Base-by-base conservation (phyloP, 306 rosid species). In the Trifolium repens region DNA sequence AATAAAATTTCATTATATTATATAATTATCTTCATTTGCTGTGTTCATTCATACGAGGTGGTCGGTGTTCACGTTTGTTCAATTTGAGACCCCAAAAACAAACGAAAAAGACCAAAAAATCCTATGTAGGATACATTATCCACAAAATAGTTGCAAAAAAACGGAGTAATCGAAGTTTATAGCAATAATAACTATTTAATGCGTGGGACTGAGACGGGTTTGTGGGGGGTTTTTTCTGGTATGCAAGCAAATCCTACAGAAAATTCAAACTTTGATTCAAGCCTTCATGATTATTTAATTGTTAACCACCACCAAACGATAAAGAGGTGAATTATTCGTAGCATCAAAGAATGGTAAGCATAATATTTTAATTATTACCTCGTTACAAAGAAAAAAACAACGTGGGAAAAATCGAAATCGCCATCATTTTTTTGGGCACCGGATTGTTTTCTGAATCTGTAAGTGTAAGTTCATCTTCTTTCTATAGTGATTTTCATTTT, bases 391-490 rank as follows among this genome's bases (percentile, higher is more conserved):
- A 7, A 5, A 35, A 5, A 35, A 35, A 35, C 9, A 35, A 35
- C 42, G 9, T 7, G 42, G 14, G 46, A 35, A 71, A 75, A 9
- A 2, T 55, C 59, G 30, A 72, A 79, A 64, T 61, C 73, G 19
- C 43, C 50, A 43, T 74, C 75, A 55, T 44, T 52, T 80, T 74
- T 39, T 80, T 78, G 65, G 68, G 1, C 39, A 0, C 40, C 1
- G 79, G 81, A 76, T 81, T 80, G 62, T 53, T 77, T 63, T 67
- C 26, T 64, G 77, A 84, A 81, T 84, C 79, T 79, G 90, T 81
- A 53, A 76, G 88, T 81, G 90, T 81, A 60, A 75, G 84, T 81
- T n/a, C 71, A 53, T 75, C 9, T 15, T 66, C 35, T 62, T 71
- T 71, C 44, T 73, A 39, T 74, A n/a, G 42, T 73, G 30, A 65